Base-by-base conservation (phyloP, 1,284 basidiomycete genomes). In the Pseudozyma sp. region DNA sequence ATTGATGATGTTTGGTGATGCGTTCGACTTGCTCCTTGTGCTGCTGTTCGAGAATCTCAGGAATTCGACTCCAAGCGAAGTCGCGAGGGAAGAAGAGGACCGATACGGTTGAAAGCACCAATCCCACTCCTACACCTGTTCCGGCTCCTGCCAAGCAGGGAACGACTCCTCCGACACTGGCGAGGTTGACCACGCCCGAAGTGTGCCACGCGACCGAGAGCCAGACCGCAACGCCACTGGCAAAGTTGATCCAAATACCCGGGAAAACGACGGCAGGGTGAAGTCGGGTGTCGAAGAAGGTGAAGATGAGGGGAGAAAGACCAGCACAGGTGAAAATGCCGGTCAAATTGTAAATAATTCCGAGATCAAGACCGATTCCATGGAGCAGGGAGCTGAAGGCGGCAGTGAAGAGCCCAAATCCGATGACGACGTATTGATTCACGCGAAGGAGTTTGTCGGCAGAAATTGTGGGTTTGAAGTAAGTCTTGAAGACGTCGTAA, bases 231-330 rank as follows among this genome's bases (percentile, higher is more conserved):
- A 84, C 70, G 6, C 76, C 77, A 3, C 72, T 73, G 13, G 44
- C 49, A 47, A 84, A 81, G 46, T 76, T 76, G 70, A 83, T 59
- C 79, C 74, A 83, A 52, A 83, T 78, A 10, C 79, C 78, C 9
- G 80, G 69, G 35, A 73, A 81, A 4, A 80, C 79, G 11, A 74
- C 75, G 16, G 65, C 53, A 3, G 66, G 68, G 30, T 80, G 77
- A 24, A 79, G 68, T 4, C 81, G 61, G 1, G 74, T 73, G 44
- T 68, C 73, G 56, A 81, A 83, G 60, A 81, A 82, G 40, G 64
- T 81, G 34, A 78, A 83, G 47, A 69, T 68, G 30, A 76, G 61
- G 34, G 69, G 81, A 14, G 68, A 61, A 0, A 81, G 56, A 29
- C 72, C 74, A 1, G 77, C 77, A 7, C 73, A 62, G 1, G 76